phyloP scores from a whole-genome alignment of 2,329 filamentous ascomycete genomes.

The Aspergillus bombycis region DNA sequence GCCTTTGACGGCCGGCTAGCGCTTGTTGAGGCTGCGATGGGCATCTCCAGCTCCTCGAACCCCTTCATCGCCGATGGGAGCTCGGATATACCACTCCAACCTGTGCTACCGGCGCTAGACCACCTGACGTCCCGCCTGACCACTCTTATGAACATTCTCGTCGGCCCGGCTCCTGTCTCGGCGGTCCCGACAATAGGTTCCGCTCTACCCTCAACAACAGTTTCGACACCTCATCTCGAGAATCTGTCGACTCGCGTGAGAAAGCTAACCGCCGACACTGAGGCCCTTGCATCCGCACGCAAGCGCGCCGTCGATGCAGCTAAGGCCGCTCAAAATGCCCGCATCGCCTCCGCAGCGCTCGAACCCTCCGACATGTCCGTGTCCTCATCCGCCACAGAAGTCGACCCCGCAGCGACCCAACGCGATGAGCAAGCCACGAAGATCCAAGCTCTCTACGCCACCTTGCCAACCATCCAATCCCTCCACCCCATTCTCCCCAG shows the following conservation, averaged over 20 bases:
- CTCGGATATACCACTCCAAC: constrained; percentile 57
- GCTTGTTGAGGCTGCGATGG: constrained; percentile 78
- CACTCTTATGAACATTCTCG: constrained; percentile 62
- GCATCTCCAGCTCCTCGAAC: constrained; percentile 71
- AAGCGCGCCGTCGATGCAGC: constrained; percentile 47
- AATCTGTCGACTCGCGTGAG: constrained; percentile 47
- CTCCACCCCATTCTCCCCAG: constrained; percentile 83
- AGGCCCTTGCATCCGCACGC: constrained; percentile 47
- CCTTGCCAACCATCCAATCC: constrained; percentile 83
- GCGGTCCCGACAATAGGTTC: constrained; percentile 25
- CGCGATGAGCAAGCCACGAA: constrained; percentile 74
- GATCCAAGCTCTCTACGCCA: constrained; percentile 88
- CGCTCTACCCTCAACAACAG: constrained; percentile 27
- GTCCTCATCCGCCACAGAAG: constrained; percentile 53
- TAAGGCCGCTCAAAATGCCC: constrained; percentile 45
- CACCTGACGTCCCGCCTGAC: constrained; percentile 78
- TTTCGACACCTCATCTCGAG: constrained; percentile 48
- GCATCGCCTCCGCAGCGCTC: constrained; percentile 36
- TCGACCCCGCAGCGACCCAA: constrained; percentile 50
- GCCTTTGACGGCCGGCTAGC: constrained; percentile 84
- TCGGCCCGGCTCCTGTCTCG: constrained; percentile 37
- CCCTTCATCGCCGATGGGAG: constrained; percentile 51
- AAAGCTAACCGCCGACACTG: constrained; percentile 49
- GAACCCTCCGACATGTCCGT: constrained; percentile 32
- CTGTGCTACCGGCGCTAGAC: constrained; percentile 81